Evolutionary conservation across 31 red algal species (phyloP), one percentile per base, ranked within the genome.

Genomic region (Odonthalia washingtoniensis): DNA sequence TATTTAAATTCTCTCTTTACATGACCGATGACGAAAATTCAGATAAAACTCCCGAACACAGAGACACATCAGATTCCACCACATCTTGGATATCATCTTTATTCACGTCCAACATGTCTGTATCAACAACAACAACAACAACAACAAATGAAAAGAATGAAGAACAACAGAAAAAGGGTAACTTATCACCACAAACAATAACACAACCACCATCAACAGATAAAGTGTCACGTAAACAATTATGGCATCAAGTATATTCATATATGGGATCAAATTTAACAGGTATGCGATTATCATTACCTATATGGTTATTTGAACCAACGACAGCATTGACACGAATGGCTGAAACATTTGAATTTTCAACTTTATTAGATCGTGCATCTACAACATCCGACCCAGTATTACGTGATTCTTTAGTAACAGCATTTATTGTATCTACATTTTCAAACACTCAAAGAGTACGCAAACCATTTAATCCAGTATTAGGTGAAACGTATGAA

Each of bases 381-480:
- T 90, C 94, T 75, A 80, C 85, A 21, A 83, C 70, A 27, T 81
- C 89, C 28, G 90, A 98, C 49, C 80, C 91, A 5, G 78, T 73
- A 24, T 65, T 94, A n/a, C 93, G 97, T 44, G 80, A 95, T 66
- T 80, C 86, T 65, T 76, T 94, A 2, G 93, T 98, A 0, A 80
- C 88, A 17, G 94, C 97, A 0, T 94, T 98, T 82, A 84, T 94
- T 57, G 81, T 98, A 39, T 94, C 91, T 39, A 90, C 89, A 36
- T 93, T 91, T 83, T 90, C 87, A 44, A 93, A 87, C 52, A 92
- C 88, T 18, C 93, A 92, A 73, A 87, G 97, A 27, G 93, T 94
- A 24, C 83, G 97, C 28, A 98, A 98, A 78, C 97, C 97, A 12
- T 98, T 98, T 80, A 96, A 96, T 74, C 97, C 97, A 9, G 77